Evolutionary conservation across 768 basidiomycete genomes (phyloP).

Genomic region (Leccinum variicolor): DNA sequence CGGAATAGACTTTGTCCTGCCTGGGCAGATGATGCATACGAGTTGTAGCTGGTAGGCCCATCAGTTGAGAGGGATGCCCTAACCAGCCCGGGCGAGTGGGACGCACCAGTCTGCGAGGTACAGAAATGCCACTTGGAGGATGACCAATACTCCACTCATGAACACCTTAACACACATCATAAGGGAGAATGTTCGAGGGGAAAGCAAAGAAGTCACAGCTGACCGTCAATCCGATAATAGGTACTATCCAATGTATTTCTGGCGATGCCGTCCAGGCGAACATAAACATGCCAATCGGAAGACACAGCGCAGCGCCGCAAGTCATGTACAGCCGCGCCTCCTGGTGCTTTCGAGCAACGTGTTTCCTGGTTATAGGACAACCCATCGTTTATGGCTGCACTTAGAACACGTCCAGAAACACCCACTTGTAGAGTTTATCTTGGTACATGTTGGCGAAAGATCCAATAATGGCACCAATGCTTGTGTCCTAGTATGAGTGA

Average conservation of each 20-base stretch:
- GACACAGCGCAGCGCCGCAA: conserved; percentile 49
- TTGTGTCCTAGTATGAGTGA: conserved; percentile 25
- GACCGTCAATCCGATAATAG: conserved; percentile 22
- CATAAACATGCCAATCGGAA: conserved; percentile 61
- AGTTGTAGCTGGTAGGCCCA: conserved; percentile 31
- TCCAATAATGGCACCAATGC: conserved; percentile 50
- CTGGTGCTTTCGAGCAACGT: conserved; percentile 27
- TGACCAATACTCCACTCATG: conserved; percentile 36
- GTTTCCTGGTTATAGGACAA: conserved; percentile 22
- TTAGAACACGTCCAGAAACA: not conserved
- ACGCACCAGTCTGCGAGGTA: conserved; percentile 52
- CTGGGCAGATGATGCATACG: conserved; percentile 52
- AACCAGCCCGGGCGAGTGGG: too few species aligned
- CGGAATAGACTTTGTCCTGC: conserved; percentile 50
- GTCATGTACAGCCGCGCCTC: conserved; percentile 63
- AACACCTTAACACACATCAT: conserved; percentile 34
- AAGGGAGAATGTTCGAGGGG: not conserved
- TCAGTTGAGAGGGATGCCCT: not conserved
- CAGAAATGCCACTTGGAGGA: conserved; percentile 44
- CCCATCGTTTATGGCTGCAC: conserved; percentile 7
- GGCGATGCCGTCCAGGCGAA: conserved; percentile 66
- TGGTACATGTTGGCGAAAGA: conserved; percentile 43
- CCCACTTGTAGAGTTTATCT: conserved; percentile 47
- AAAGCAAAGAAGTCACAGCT: not conserved
- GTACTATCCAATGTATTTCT: conserved; percentile 57